Conservation (phyloP, 2,329 filamentous ascomycete species). For the Tolypocladium guangdongense region DNA sequence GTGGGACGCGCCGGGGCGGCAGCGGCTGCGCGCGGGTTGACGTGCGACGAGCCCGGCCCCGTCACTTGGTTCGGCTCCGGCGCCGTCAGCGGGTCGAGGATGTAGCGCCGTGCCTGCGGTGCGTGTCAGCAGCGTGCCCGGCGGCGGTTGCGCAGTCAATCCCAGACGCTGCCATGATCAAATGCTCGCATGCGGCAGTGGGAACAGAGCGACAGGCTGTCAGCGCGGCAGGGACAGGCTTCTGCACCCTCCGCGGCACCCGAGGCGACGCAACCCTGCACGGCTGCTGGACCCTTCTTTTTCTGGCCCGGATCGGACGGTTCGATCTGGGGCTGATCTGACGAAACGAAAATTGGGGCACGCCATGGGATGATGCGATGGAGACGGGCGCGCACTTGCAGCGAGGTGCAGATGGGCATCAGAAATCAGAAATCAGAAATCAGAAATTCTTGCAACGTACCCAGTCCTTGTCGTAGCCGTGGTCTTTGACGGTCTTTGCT, state of each 20-base stretch:
- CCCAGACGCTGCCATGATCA: too few relatives aligned
- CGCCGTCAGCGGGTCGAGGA: conserved; percentile 58
- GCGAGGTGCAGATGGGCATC: not conserved
- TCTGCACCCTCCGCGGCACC: not conserved
- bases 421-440: too few relatives aligned
- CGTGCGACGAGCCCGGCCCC: conserved; percentile 49
- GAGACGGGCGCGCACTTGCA: not conserved
- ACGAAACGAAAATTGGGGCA: not conserved
- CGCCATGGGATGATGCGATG: not conserved
- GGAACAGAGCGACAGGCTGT: too few relatives aligned
- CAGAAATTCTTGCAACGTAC: not conserved
- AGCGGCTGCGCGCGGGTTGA: conserved; percentile 17
- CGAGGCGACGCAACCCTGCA: not conserved
- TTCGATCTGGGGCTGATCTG: not conserved
- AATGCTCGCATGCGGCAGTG: too few relatives aligned
- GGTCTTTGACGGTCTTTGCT: not conserved
- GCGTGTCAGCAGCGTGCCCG: conserved; percentile 1
- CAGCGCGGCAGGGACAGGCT: too few relatives aligned
- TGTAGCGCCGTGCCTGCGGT: conserved; percentile 50
- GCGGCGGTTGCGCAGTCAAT: not conserved
- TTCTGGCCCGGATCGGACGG: not conserved
- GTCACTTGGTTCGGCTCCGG: conserved; percentile 59
- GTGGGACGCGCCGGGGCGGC: not conserved
- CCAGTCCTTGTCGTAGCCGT: not conserved
- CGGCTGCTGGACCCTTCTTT: not conserved